Base-by-base conservation (phyloP, 768 basidiomycete genomes). In the Termitomyces sp. region DNA sequence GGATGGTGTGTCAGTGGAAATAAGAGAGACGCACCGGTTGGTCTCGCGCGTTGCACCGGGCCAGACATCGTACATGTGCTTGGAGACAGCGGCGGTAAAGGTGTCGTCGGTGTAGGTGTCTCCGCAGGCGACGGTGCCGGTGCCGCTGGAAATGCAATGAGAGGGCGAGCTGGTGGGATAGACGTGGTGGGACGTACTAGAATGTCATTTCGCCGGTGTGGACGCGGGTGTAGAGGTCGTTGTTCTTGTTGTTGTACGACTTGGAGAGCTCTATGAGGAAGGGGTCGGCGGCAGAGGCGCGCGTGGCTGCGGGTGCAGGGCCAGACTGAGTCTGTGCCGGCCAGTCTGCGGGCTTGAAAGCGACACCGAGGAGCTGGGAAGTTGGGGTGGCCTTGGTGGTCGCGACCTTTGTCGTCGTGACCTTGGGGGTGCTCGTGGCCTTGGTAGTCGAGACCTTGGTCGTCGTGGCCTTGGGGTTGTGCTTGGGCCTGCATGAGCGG, bases 151-250 rank as follows among this genome's bases (percentile, higher is more conserved):
- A 10, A n/a, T 10, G 22, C 13, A 29, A 34, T 29, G 43, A 39
- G 14, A 29, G 1, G 37, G 16, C 6, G 18, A 4, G 36, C 5
- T 1, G 36, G 37, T 7, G n/a, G 6, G 18, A 8, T 5, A 18
- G 6, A 14, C 29, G 54, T 29, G 43, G n/a, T n/a, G 16, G 29
- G 13, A 67, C 69, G 58, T 47, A 71, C 69, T 71, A 71, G 59
- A 68, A 71, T 12, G 69, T 71, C 69, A 71, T 71, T 27, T 67
- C 58, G 16, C 69, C 69, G 2, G 46, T 60, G 50, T 71, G 64
- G 22, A 63, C 59, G 2, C 50, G 5, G 22, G 63, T 71, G 59
- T 66, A 71, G 7, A 59, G 29, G 2, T 18, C 6, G 48, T 71
- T 68, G 27, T 55, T 49, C 13, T 64, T 59, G 55, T 71, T 68